These are phyloP conservation scores for Nakazawaea populi DNA, from an alignment of 805 yeast genomes.

Conservation along the genomic window DNA sequence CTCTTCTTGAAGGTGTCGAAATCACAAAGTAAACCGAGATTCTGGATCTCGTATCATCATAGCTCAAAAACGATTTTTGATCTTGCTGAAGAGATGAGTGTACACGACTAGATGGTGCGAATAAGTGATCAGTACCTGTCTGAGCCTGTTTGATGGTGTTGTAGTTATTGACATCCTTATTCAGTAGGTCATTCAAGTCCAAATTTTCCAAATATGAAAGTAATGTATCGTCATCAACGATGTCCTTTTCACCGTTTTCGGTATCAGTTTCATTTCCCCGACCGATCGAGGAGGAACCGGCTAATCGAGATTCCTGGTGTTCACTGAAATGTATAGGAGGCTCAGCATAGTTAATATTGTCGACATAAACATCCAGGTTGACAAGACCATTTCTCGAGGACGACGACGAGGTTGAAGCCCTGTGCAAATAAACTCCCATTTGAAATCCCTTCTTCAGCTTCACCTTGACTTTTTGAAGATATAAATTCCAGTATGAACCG, in stretches of 20 bases:
- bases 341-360: slow-evolving; percentile 19
- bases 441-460: slow-evolving; percentile 36
- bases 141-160: slow-evolving; percentile 9
- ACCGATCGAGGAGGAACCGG: not conserved
- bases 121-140: slow-evolving; percentile 2
- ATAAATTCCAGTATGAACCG: slow-evolving; percentile 56
- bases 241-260: slow-evolving; percentile 18
- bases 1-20: slow-evolving; percentile 45
- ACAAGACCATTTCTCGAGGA: slow-evolving; percentile 33
- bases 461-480: slow-evolving; percentile 40
- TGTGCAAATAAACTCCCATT: slow-evolving; percentile 50
- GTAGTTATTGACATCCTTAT: not conserved
- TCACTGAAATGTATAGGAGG: slow-evolving; percentile 15
- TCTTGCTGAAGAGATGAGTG: slow-evolving; percentile 1
- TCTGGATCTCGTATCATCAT: slow-evolving; percentile 40
- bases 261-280: not conserved
- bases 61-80: slow-evolving; percentile 27
- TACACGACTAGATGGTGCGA: not conserved
- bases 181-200: slow-evolving; percentile 14
- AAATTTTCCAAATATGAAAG: slow-evolving; percentile 15
- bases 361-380: slow-evolving; percentile 31
- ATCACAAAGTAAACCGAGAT: slow-evolving; percentile 48
- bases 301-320: slow-evolving; percentile 3
- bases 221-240: slow-evolving; percentile 19
- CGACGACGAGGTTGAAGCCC: slow-evolving; percentile 34